These are phyloP conservation scores for Camellia oleifera DNA, from an alignment of 179 eudicot species.

Conservation along the genomic window DNA sequence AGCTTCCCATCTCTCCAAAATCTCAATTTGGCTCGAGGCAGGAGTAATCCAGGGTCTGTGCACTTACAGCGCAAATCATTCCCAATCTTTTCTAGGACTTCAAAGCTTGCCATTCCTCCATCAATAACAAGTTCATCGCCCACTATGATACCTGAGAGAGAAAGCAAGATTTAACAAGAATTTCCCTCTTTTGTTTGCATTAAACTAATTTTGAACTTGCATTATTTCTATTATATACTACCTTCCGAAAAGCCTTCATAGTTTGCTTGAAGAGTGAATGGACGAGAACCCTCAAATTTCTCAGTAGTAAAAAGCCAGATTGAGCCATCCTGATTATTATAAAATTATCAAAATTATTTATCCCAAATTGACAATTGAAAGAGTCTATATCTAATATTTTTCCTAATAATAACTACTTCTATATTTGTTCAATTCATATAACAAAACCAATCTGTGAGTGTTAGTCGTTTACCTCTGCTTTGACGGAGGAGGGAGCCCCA, in stretches of 20 bases:
- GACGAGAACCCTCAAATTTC: conserved; percentile 34
- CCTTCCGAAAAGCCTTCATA: conserved; percentile 45
- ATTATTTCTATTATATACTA: conserved; percentile 7
- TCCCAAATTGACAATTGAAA: background rate
- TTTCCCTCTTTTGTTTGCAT: background rate
- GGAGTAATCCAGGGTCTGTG: conserved; percentile 45
- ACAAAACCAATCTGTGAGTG: background rate
- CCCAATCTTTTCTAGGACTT: conserved; percentile 39
- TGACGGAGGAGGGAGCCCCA: conserved; percentile 41
- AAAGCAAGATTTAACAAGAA: background rate
- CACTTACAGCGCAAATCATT: conserved; percentile 43
- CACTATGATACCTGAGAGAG: conserved; percentile 30
- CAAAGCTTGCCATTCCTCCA: conserved; percentile 55
- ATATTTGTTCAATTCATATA: background rate
- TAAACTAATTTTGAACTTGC: background rate
- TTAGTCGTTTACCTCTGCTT: conserved; percentile 40
- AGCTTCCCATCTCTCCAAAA: conserved; percentile 55
- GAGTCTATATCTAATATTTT: background rate
- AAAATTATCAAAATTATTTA: conserved; percentile 3
- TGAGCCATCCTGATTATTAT: conserved; percentile 38
- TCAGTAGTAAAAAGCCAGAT: conserved; percentile 45
- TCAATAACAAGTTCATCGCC: conserved; percentile 48
- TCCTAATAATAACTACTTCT: background rate
- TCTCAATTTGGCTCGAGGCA: conserved; percentile 51
- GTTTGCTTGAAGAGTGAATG: conserved; percentile 41